phyloP scores from a whole-genome alignment of 192 early-diverging fungal genomes.

The Coemansia javaensis region DNA sequence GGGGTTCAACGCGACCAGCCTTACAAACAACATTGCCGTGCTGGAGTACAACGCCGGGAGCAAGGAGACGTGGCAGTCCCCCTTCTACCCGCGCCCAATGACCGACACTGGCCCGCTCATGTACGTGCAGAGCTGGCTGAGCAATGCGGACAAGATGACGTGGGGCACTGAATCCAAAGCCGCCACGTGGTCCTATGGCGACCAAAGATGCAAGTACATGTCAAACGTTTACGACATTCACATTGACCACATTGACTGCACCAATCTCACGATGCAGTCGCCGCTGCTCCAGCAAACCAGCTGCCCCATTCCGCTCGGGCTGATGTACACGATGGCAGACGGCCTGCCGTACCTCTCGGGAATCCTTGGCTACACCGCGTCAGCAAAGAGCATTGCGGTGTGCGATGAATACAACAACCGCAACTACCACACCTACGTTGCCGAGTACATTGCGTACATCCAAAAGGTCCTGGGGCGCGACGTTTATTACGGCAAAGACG shows the following conservation, averaged over 20 bases:
- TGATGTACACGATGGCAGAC: too few species aligned
- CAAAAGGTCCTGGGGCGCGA: too few species aligned
- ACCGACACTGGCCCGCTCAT: neutral
- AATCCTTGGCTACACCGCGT: too few species aligned
- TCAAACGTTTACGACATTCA: neutral
- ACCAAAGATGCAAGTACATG: neutral
- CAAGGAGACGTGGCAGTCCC: neutral
- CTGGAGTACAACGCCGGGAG: constrained; percentile 8
- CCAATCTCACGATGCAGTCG: neutral
- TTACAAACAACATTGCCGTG: constrained; percentile 8
- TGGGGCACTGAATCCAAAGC: neutral
- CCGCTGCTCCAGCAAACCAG: neutral
- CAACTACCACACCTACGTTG: too few species aligned
- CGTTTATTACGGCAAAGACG: too few species aligned
- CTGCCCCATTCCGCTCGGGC: neutral
- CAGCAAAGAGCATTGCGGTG: too few species aligned
- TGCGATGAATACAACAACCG: too few species aligned
- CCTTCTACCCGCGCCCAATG: neutral
- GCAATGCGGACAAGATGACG: neutral
- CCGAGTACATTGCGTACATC: too few species aligned
- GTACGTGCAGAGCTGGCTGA: neutral
- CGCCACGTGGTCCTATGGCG: neutral
- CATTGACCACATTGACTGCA: neutral
- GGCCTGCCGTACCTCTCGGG: too few species aligned
- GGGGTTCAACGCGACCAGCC: neutral